These are phyloP conservation scores for Fusarium musae DNA, from an alignment of 2,329 filamentous ascomycete species.

Conservation along the genomic window DNA sequence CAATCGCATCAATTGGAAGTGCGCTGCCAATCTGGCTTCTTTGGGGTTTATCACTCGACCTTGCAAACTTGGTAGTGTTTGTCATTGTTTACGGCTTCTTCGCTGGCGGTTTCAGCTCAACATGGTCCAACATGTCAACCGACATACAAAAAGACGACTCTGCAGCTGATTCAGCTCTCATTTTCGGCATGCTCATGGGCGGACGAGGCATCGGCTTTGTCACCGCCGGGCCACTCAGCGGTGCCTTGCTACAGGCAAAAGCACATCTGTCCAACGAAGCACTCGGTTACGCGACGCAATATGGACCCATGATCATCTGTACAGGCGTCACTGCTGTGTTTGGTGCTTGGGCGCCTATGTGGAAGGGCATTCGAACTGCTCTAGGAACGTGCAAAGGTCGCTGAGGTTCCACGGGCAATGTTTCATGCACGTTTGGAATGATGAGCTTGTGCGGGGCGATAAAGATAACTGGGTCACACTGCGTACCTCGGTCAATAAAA, in stretches of 20 bases:
- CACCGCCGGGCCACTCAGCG: constrained; percentile 44
- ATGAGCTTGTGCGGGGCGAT: background rate
- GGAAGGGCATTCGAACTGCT: constrained; percentile 47
- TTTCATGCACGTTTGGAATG: background rate
- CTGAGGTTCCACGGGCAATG: background rate
- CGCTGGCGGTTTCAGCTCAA: constrained; percentile 69
- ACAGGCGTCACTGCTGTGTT: constrained; percentile 47
- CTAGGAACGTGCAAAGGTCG: constrained; percentile 59
- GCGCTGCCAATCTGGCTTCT: constrained; percentile 66
- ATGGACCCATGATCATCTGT: constrained; percentile 49
- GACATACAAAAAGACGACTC: constrained; percentile 49
- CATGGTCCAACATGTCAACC: constrained; percentile 66
- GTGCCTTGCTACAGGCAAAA: constrained; percentile 41
- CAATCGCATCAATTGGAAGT: constrained; percentile 66
- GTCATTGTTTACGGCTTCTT: constrained; percentile 72
- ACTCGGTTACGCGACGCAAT: constrained; percentile 47
- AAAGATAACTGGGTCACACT: background rate
- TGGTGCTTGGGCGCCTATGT: constrained; percentile 47
- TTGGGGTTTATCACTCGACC: constrained; percentile 66
- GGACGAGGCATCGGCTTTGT: constrained; percentile 46
- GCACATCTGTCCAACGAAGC: constrained; percentile 37
- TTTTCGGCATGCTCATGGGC: constrained; percentile 48
- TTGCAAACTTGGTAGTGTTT: constrained; percentile 66
- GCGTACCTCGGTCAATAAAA: background rate
- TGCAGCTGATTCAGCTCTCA: constrained; percentile 42